A percentile compares a stretch with the other conserved stretches of the same genome.
Evolutionary conservation across 2,329 filamentous ascomycete species (phyloP).

Genomic region (Teratosphaeria destructans): DNA sequence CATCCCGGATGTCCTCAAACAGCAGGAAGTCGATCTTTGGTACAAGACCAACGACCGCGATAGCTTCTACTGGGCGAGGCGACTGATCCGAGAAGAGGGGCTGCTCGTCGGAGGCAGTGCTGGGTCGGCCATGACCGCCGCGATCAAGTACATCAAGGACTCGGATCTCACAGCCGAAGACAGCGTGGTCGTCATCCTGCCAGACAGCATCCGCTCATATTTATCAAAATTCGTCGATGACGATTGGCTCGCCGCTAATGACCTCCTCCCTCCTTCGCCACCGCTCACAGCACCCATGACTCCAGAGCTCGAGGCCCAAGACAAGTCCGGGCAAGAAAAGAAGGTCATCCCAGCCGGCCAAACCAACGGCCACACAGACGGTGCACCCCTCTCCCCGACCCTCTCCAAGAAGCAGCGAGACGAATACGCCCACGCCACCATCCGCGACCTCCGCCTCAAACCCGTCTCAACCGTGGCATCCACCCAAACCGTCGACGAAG

Average conservation of each 20-base stretch:
- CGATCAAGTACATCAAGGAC: constrained; percentile 67
- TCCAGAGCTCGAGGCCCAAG: constrained; percentile 15
- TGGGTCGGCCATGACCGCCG: constrained; percentile 79
- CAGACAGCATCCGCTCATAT: constrained; percentile 95
- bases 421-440: constrained; percentile 66
- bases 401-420: constrained; percentile 39
- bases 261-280: constrained; percentile 61
- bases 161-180: constrained; percentile 70
- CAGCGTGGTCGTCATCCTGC: constrained; percentile 79
- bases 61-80: constrained; percentile 80
- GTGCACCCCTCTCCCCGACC: constrained; percentile 22
- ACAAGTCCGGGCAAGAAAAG: constrained; percentile 21
- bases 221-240: constrained; percentile 98
- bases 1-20: constrained; percentile 84
- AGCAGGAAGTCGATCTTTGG: constrained; percentile 75
- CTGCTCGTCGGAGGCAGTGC: constrained; percentile 88
- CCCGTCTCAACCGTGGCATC: constrained; percentile 78
- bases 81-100: constrained; percentile 88
- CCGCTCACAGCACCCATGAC: constrained; percentile 29
- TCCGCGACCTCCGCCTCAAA: constrained; percentile 77
- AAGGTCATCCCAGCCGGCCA: constrained; percentile 8
- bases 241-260: constrained; percentile 96
- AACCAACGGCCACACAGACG: background rate
- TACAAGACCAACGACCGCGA: constrained; percentile 95
- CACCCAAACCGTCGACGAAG: constrained; percentile 64